phyloP scores from a whole-genome alignment of 2,329 filamentous ascomycete genomes.

The Sclerotinia sclerotiorum region DNA sequence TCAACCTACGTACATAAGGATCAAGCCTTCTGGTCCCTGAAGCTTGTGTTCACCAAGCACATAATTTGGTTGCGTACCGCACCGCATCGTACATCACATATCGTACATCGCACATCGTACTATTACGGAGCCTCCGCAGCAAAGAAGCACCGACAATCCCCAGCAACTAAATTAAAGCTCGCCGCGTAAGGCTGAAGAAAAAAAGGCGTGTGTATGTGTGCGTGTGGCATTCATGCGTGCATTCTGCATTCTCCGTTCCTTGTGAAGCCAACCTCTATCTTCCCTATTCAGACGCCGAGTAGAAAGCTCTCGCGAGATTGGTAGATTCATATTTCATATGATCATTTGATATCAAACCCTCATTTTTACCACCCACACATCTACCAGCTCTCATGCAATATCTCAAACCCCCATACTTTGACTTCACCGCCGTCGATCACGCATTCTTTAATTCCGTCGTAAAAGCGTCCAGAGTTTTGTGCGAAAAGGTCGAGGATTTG shows the following conservation, averaged over 20 bases:
- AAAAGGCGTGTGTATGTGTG: too few relatives aligned
- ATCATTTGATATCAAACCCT: conserved; percentile 13
- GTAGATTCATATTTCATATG: not conserved
- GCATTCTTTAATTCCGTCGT: not conserved
- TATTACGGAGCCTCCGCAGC: not conserved
- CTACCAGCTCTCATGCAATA: conserved; percentile 5
- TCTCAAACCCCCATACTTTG: conserved; percentile 10
- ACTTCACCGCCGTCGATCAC: conserved; percentile 18
- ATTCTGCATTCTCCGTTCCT: not conserved
- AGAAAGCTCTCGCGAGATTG: not conserved
- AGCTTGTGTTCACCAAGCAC: not conserved
- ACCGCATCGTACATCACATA: not conserved
- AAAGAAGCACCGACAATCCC: conserved; percentile 4
- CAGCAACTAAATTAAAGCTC: not conserved
- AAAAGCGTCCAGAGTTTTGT: conserved; percentile 17
- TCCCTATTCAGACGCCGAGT: conserved; percentile 13
- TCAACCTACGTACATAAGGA: conserved; percentile 5
- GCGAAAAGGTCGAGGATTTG: not conserved
- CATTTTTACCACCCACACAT: conserved; percentile 8
- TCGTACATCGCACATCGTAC: not conserved
- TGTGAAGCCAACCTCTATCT: conserved; percentile 15
- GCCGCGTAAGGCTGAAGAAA: conserved; percentile 16
- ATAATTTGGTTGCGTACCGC: not conserved
- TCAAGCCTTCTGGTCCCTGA: conserved; percentile 14
- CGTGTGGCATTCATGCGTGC: not conserved